Conservation (phyloP, 164 flowering plant species). For the Paratinospora sagittata region DNA sequence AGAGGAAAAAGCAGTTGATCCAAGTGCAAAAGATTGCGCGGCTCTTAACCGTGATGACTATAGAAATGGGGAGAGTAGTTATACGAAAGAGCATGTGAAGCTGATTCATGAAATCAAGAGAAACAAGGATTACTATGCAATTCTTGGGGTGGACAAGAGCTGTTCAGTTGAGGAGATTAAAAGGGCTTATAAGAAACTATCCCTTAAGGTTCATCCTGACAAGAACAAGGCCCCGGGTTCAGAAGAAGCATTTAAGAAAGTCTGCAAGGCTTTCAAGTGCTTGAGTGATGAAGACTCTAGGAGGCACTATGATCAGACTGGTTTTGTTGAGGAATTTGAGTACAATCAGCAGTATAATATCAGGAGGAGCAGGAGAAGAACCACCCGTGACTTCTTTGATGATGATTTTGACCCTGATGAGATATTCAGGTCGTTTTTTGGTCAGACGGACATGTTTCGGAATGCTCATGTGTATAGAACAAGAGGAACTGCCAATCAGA, state of each 20-base stretch:
- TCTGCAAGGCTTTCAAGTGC: too few relatives aligned
- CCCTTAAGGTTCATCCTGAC: constrained; percentile 91
- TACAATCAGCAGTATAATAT: constrained; percentile 51
- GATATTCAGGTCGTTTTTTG: constrained; percentile 84
- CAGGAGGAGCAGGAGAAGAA: constrained; percentile 53
- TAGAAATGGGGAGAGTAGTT: constrained; percentile 40
- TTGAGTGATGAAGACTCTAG: too few relatives aligned
- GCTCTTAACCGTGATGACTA: constrained; percentile 13
- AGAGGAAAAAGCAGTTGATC: constrained; percentile 18
- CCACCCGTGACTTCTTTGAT: constrained; percentile 41
- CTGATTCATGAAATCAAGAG: constrained; percentile 57
- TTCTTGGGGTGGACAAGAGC: constrained; percentile 72
- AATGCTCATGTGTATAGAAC: constrained; percentile 49
- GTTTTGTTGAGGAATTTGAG: too few relatives aligned
- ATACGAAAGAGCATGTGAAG: constrained; percentile 58
- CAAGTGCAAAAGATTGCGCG: constrained; percentile 15
- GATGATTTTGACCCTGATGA: constrained; percentile 91
- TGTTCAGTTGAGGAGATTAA: constrained; percentile 79
- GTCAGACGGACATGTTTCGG: constrained; percentile 53
- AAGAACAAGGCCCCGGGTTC: too few relatives aligned
- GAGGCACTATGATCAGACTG: too few relatives aligned
- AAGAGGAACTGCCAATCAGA: constrained; percentile 39
- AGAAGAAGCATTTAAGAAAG: too few relatives aligned
- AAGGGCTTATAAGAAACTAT: constrained; percentile 80
- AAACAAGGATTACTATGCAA: constrained; percentile 62